Evolutionary conservation across 106 monocot genomes (phyloP), one percentile per base, ranked within the genome.

Genomic region (Allium fistulosum): DNA sequence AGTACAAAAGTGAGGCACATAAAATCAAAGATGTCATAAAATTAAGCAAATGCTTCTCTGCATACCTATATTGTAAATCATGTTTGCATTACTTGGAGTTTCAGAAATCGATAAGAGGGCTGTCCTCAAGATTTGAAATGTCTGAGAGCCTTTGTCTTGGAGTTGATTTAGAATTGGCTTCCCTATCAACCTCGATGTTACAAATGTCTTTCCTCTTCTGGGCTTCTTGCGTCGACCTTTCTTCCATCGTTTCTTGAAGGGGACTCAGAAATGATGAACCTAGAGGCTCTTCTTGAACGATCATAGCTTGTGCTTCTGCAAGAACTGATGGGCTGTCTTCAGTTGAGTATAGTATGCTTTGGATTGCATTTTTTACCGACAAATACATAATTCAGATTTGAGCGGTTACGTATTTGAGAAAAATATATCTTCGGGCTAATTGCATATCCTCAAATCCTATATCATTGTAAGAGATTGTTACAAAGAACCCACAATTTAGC

Each of bases 121-220:
- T 67, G 11, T 55, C 53, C 17, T 75, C 73, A 61, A 89, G 72
- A 57, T 97, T 70, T 17, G 80, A 97, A 61, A 92, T 79, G 60
- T 94, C 94, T 7, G 84, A 97, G 61, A 97, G 82, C 69, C 87
- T 79, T 60, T 80, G 92, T 77, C 89, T 82, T n/a, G 84, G 87
- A 10, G 91, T 79, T n/a, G 71, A 59, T 8, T 70, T 82, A 9
- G 80, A 80, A 67, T 65, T 67, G 47, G 78, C 74, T 9, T 78
- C 80, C 75, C 78, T 65, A 53, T 88, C 91, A 10, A 84, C 68
- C 28, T 97, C 92, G n/a, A 80, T 47, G n/a, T 68, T 81, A 10
- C 80, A 78, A 22, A 92, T 82, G 67, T 68, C 76, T 76, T 97
- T 97, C 67, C 96, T 78, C 76, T 89, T 97, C 56, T 84, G 88